These are phyloP conservation scores for Phytopythium chamaehyphon DNA, from an alignment of 352 stramenopile species.

Conservation along the genomic window DNA sequence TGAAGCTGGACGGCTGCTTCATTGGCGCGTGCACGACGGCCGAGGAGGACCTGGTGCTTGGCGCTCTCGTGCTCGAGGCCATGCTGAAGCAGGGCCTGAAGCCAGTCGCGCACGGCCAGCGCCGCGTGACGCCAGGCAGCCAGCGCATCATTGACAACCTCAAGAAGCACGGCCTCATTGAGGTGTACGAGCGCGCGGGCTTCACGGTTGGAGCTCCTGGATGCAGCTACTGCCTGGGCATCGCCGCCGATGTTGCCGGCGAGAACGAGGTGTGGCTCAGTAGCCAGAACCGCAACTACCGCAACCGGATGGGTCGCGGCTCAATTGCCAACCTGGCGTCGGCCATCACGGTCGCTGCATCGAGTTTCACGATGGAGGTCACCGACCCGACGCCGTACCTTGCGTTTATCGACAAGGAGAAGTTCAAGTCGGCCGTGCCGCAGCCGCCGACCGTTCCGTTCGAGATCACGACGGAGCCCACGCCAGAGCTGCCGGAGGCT, in stretches of 20 bases:
- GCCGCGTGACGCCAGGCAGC: constrained; percentile 74
- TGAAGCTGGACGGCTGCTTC: constrained; percentile 84
- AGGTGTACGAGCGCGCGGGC: constrained; percentile 76
- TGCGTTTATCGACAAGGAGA: constrained; percentile 62
- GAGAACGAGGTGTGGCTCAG: constrained; percentile 85
- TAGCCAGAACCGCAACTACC: constrained; percentile 85
- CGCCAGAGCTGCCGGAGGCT: constrained; percentile 46
- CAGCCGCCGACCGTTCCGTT: constrained; percentile 38
- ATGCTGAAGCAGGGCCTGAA: constrained; percentile 69
- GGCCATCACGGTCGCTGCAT: constrained; percentile 76
- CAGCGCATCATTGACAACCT: constrained; percentile 81
- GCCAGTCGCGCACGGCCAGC: constrained; percentile 48
- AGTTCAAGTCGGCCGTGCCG: constrained; percentile 60
- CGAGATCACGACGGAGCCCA: constrained; percentile 31
- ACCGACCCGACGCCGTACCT: constrained; percentile 75
- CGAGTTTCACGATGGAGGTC: constrained; percentile 79
- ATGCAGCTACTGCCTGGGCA: constrained; percentile 81
- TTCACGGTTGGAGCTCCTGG: constrained; percentile 74
- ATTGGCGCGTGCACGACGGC: constrained; percentile 82
- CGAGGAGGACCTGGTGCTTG: constrained; percentile 78
- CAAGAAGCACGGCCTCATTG: constrained; percentile 65
- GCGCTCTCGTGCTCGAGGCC: constrained; percentile 69
- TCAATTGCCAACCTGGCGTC: constrained; percentile 81
- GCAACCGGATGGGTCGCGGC: constrained; percentile 82
- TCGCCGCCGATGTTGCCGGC: constrained; percentile 75